Evolutionary conservation across 306 rosid species (phyloP).

Genomic region (Begonia peltatifolia): DNA sequence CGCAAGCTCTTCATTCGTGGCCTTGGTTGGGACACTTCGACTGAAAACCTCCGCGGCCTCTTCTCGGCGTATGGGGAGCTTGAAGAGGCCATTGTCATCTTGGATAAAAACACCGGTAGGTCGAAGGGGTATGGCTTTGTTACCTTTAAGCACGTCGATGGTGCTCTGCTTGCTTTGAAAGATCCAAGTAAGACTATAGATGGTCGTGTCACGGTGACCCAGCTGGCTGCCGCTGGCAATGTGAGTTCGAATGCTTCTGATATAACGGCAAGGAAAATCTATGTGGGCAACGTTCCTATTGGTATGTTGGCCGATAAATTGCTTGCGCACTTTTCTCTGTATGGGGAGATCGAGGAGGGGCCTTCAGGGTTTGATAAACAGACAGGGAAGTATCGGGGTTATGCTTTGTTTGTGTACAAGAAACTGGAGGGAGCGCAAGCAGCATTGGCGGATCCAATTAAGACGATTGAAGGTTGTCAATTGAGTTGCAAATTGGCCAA

Average conservation of each 20-base stretch:
- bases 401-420: conserved; percentile 80
- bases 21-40: conserved; percentile 90
- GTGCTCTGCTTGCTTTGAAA: conserved; percentile 69
- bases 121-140: conserved; percentile 88
- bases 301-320: conserved; percentile 74
- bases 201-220: conserved; percentile 93
- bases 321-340: conserved; percentile 50
- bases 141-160: conserved; percentile 74
- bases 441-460: conserved; percentile 66
- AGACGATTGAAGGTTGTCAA: conserved; percentile 75
- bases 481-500: conserved; percentile 71
- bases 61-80: conserved; percentile 86
- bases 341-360: conserved; percentile 93
- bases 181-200: conserved; percentile 96
- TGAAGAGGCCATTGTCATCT: conserved; percentile 82
- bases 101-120: conserved; percentile 74
- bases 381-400: conserved; percentile 83
- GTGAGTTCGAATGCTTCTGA: conserved; percentile 26
- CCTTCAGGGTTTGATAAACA: conserved; percentile 91
- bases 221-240: conserved; percentile 75
- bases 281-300: conserved; percentile 77
- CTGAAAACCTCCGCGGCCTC: conserved; percentile 73
- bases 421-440: conserved; percentile 73
- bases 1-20: conserved; percentile 95
- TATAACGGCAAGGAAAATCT: conserved; percentile 52